Evolutionary conservation across 1,139 yeast genomes (phyloP).

Genomic region (Meyerozyma sp.): DNA sequence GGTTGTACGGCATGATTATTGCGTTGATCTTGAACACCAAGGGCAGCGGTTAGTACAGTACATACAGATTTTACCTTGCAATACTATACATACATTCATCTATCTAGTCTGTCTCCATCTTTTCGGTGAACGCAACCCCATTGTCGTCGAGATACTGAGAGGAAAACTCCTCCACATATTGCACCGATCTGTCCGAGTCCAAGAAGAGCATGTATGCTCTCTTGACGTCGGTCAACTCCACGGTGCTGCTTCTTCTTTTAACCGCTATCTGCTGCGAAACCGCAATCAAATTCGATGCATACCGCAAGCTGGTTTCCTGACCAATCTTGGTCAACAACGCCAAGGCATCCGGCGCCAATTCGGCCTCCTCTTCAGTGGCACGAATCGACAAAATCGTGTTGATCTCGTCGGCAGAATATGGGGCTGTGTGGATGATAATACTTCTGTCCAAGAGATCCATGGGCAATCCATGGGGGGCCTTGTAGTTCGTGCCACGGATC

Average conservation of each 20-base stretch:
- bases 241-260: slow-evolving; percentile 67
- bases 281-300: slow-evolving; percentile 85
- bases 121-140: slow-evolving; percentile 20
- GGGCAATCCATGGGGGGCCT: slow-evolving; percentile 96
- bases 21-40: slow-evolving; percentile 88
- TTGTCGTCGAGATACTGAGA: slow-evolving; percentile 64
- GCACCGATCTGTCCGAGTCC: slow-evolving; percentile 84
- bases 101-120: slow-evolving; percentile 44
- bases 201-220: slow-evolving; percentile 82
- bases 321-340: slow-evolving; percentile 91
- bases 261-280: slow-evolving; percentile 82
- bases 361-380: slow-evolving; percentile 96
- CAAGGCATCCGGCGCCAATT: slow-evolving; percentile 74
- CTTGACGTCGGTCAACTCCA: slow-evolving; percentile 81
- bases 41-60: slow-evolving; percentile 52
- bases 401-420: slow-evolving; percentile 77
- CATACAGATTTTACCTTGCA: neutral
- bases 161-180: slow-evolving; percentile 65
- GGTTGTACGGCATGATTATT: slow-evolving; percentile 90
- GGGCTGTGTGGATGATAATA: slow-evolving; percentile 81
- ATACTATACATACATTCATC: neutral
- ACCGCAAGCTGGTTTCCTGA: slow-evolving; percentile 85
- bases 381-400: slow-evolving; percentile 81
- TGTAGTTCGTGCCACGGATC: slow-evolving; percentile 90
- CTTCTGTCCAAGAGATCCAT: slow-evolving; percentile 90